Percentiles rank a stretch among this genome's conserved stretches.
phyloP scores from a whole-genome alignment of 352 stramenopile species.

The Phytophthora palmivora region DNA sequence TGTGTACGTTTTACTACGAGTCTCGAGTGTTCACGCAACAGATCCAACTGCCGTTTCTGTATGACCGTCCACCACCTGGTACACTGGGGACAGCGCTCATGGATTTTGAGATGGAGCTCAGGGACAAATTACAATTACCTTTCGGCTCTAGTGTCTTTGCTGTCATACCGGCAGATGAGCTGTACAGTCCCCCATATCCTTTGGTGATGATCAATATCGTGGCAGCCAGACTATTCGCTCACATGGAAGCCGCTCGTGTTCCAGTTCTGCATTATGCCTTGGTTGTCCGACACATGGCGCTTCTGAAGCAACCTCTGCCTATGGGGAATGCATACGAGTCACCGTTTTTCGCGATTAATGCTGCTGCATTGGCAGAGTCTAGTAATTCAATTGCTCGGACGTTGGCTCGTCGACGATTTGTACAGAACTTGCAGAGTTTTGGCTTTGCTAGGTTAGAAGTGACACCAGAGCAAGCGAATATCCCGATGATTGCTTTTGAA shows the following conservation, averaged over 20 bases:
- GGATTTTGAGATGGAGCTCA: slow-evolving; percentile 80
- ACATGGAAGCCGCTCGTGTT: slow-evolving; percentile 41
- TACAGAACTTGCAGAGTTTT: slow-evolving; percentile 73
- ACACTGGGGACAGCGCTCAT: slow-evolving; percentile 60
- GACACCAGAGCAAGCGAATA: slow-evolving; percentile 62
- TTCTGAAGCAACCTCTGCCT: slow-evolving; percentile 63
- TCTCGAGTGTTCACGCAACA: slow-evolving; percentile 48
- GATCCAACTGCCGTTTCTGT: slow-evolving; percentile 74
- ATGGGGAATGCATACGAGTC: slow-evolving; percentile 56
- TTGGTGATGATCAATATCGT: slow-evolving; percentile 87
- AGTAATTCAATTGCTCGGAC: slow-evolving; percentile 57
- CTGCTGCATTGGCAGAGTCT: slow-evolving; percentile 34
- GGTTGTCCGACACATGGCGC: slow-evolving; percentile 66
- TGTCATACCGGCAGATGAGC: slow-evolving; percentile 73
- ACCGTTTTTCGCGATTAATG: slow-evolving; percentile 75
- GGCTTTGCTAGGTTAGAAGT: slow-evolving; percentile 80
- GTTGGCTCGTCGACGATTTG: slow-evolving; percentile 63
- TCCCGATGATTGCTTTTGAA: slow-evolving; percentile 62
- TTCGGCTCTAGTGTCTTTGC: slow-evolving; percentile 73
- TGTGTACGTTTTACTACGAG: slow-evolving; percentile 82
- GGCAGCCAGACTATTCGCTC: slow-evolving; percentile 48
- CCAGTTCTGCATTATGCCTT: slow-evolving; percentile 74
- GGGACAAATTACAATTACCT: slow-evolving; percentile 64
- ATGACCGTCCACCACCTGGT: slow-evolving; percentile 47
- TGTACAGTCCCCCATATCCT: slow-evolving; percentile 81